These are phyloP conservation scores for Thielaviopsis punctulata DNA, from an alignment of 2,329 filamentous ascomycete genomes.

Conservation along the genomic window DNA sequence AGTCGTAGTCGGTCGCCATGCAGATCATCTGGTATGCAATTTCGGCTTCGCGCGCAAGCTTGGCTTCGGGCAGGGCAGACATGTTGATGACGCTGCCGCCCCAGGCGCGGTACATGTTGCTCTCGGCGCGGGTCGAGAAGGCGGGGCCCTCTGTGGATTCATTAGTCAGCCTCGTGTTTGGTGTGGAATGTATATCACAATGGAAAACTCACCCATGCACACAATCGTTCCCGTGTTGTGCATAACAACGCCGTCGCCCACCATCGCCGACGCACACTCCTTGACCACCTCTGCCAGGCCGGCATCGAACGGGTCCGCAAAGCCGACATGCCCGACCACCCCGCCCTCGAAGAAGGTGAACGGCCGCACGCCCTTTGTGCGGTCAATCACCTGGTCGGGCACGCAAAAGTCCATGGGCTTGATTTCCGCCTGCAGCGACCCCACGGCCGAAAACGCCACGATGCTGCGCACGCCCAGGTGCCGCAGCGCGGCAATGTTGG, in stretches of 20 bases:
- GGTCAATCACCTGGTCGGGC: conserved; percentile 91
- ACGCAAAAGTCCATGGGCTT: conserved; percentile 93
- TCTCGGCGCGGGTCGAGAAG: conserved; percentile 92
- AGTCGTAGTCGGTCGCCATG: conserved; percentile 99
- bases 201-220: conserved; percentile 58
- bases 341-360: conserved; percentile 94
- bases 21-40: conserved; percentile 96
- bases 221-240: conserved; percentile 74
- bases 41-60: conserved; percentile 90
- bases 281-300: conserved; percentile 60
- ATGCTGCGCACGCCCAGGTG: conserved; percentile 76
- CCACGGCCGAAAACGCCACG: conserved; percentile 90
- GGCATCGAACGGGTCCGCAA: conserved; percentile 86
- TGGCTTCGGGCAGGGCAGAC: conserved; percentile 87
- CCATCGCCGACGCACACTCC: conserved; percentile 54
- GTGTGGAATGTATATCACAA: too few species aligned
- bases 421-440: conserved; percentile 80
- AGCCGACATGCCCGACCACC: conserved; percentile 83
- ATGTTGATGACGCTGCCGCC: conserved; percentile 96
- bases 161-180: background rate
- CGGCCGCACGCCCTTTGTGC: conserved; percentile 83
- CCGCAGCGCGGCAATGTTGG: conserved; percentile 95
- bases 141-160: conserved; percentile 66
- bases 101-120: conserved; percentile 85
- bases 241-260: conserved; percentile 68